Base-by-base conservation (phyloP, 768 basidiomycete species). In the Nidula microcarpa region DNA sequence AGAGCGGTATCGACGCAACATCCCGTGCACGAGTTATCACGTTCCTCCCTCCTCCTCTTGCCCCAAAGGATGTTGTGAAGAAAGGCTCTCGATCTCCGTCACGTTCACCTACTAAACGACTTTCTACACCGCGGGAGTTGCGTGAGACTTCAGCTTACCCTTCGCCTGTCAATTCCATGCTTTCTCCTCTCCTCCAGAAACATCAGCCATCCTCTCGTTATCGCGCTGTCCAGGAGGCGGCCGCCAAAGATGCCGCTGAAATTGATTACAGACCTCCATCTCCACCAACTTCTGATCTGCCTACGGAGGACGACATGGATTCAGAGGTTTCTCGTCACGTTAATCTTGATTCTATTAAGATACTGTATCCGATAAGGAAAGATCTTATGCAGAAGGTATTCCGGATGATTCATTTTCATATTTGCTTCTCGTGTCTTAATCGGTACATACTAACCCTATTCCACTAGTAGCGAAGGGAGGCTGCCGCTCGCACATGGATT, bases 31-130 rank as follows among this genome's bases (percentile, higher is more conserved):
- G 64, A 16, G 65, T 66, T 7, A 57, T 66, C 14, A 62, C 59
- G 1, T 66, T 60, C 34, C 52, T 66, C 8, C 65, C 65, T 14
- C 64, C 65, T 30, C 65, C 65, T 18, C 55, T 56, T 17, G n/a
- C 18, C 2, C 16, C 23, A 4, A 30, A 30, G 23, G 23, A 30
- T 30, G 23, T 30, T 30, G 23, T 30, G 23, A 30, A 30, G 23
- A 36, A 17, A 52, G 52, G 16, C 39, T 16, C 16, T 13, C 39
- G 39, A 2, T 13, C 39, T 41, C 39, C 13, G 16, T 16, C 16
- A 16, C 39, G 6, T 41, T 41, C 11, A 13, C 39, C 39, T 13
- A 11, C 13, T 41, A 2, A 13, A 11, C 39, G 13, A 41, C 39
- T 11, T 16, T 41, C 39, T 16, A 30, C 16, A 16, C 13, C 39